Evolutionary conservation across 257 asterid species (phyloP).

Genomic region (Ehretia macrophylla): DNA sequence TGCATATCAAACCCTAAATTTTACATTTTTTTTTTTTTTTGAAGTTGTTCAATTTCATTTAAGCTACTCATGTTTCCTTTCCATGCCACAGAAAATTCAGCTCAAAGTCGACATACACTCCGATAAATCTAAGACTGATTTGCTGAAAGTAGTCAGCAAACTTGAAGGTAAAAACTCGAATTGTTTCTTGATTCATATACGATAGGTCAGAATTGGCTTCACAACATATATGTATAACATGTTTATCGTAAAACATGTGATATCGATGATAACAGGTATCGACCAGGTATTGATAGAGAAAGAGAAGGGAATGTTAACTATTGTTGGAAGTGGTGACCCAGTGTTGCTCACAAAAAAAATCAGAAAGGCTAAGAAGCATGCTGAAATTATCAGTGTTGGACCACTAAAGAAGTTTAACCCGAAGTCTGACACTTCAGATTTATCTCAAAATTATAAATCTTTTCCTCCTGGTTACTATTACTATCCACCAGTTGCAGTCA

Average conservation of each 20-base stretch:
- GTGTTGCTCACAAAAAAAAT: background rate
- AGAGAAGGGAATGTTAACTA: constrained; percentile 13
- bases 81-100: constrained; percentile 8
- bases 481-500: background rate
- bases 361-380: constrained; percentile 6
- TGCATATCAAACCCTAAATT: no score
- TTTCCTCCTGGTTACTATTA: constrained; percentile 12
- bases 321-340: constrained; percentile 17
- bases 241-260: background rate
- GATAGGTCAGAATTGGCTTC: no score
- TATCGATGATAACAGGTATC: constrained; percentile 4
- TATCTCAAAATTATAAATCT: no score
- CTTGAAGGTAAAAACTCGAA: constrained; percentile 3
- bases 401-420: constrained; percentile 6
- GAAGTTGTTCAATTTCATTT: no score
- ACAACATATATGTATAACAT: background rate
- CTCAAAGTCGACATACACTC: constrained; percentile 13
- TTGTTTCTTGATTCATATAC: no score
- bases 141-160: constrained; percentile 12
- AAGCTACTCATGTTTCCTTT: background rate
- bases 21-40: background rate
- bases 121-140: constrained; percentile 3
- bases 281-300: constrained; percentile 1
- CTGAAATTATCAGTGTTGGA: constrained; percentile 11
- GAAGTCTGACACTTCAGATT: no score